Base-by-base conservation (phyloP, 2,329 filamentous ascomycete genomes). In the Teratosphaeria destructans region DNA sequence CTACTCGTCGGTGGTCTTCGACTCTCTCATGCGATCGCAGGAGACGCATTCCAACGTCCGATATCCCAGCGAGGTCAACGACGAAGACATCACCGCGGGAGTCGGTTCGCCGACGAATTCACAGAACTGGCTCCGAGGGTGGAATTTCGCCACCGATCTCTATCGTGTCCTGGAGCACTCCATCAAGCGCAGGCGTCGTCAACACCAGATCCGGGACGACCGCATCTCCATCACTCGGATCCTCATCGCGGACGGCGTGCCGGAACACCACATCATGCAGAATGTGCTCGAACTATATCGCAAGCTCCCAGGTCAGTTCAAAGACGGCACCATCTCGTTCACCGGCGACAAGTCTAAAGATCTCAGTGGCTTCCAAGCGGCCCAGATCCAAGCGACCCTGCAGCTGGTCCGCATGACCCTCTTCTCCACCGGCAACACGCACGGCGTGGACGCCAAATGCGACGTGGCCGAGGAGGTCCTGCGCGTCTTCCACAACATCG, bases 91-190 rank as follows among this genome's bases (percentile, higher is more conserved):
- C 32, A 70, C 69, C 5, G 62, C 68, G 8, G 62, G 64, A 19
- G 69, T 58, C 35, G 57, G 65, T 14, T 60, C 60, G 12, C 60
- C 62, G 5, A 55, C 59, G n/a, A 60, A 68, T 35, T 60, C 63
- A 58, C 67, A 63, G 26, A 52, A 56, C 59, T 84, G 81, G 81
- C 69, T 84, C 7, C 74, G 75, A 52, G 81, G 81, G 19, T 83
- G 79, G 80, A 84, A 83, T 67, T 82, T 82, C 60, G 80, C 77
- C 6, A 82, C 79, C 0, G 81, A 83, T 64, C 69, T 84, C 0
- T 84, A 83, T 64, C 77, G 81, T 5, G 74, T 83, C 8, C 69
- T 84, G 16, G 81, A 84, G 64, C 80, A 84, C 62, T 77, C 76
- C 11, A 66, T 75, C 1, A 67, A 64, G 47, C 62, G 66, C 32